Evolutionary conservation across 2,329 filamentous ascomycete species (phyloP).

Genomic region (Lasiodiplodia citricola): DNA sequence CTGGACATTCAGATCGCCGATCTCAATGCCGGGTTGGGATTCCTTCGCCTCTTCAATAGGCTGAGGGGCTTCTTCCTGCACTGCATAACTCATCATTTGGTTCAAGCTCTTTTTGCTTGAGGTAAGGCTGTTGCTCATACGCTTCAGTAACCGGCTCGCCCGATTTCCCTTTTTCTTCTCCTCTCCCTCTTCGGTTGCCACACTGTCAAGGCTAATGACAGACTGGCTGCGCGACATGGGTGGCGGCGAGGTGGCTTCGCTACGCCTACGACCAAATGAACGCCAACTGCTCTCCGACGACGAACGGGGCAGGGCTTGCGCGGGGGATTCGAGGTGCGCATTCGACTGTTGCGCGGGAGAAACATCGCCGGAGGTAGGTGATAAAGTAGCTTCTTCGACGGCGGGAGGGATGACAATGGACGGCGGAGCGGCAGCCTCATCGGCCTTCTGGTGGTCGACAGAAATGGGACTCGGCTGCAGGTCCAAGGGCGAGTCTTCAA

Average conservation of each 20-base stretch:
- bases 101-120: conserved; percentile 57
- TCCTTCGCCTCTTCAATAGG: conserved; percentile 17
- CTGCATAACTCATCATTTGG: conserved; percentile 40
- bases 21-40: conserved; percentile 60
- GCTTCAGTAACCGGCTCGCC: conserved; percentile 68
- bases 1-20: conserved; percentile 94
- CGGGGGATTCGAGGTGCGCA: conserved; percentile 17
- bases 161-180: conserved; percentile 62
- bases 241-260: conserved; percentile 40
- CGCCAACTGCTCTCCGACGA: conserved; percentile 49
- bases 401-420: conserved; percentile 34
- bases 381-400: conserved; percentile 28
- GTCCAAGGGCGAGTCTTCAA: conserved; percentile 59
- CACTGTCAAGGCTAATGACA: conserved; percentile 37
- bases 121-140: conserved; percentile 68
- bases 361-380: conserved; percentile 16
- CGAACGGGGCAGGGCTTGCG: conserved; percentile 38
- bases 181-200: conserved; percentile 45
- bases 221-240: conserved; percentile 37
- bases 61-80: conserved; percentile 45
- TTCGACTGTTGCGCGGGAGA: conserved; percentile 18
- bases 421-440: conserved; percentile 33
- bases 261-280: conserved; percentile 43
- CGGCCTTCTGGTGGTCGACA: conserved; percentile 56
- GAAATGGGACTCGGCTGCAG: conserved; percentile 63